Percentiles rank a stretch among this genome's conserved stretches.
These are phyloP conservation scores for Eucalyptus pumila DNA, from an alignment of 345 rosid genomes.

Conservation along the genomic window DNA sequence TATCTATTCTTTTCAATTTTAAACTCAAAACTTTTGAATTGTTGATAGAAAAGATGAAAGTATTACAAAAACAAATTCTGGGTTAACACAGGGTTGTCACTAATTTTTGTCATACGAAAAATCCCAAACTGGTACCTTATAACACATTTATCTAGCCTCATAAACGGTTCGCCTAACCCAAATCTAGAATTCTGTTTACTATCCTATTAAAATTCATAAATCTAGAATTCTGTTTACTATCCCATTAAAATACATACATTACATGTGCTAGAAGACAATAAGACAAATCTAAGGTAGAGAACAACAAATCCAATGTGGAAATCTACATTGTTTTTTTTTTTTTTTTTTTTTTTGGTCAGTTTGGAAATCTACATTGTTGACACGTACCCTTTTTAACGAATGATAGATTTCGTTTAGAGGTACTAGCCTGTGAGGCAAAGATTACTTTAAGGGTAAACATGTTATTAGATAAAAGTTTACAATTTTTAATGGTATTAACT, in stretches of 20 bases:
- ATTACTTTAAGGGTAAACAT: neutral
- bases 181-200: neutral
- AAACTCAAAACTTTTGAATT: neutral
- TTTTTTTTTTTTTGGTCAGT: no score
- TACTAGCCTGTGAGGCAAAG: neutral
- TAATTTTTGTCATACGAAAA: neutral
- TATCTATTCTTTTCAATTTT: neutral
- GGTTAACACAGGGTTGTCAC: neutral
- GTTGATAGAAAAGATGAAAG: neutral
- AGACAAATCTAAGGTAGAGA: neutral
- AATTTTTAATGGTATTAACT: neutral
- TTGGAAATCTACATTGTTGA: neutral
- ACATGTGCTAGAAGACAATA: fast-evolving
- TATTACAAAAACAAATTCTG: neutral
- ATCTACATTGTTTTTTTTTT: neutral
- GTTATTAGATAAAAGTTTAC: neutral
- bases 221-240: neutral
- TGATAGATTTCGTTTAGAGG: neutral
- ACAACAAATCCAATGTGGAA: neutral
- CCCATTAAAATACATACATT: neutral
- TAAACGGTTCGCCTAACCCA: neutral
- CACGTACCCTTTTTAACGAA: neutral
- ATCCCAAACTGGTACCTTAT: neutral
- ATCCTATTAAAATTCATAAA: neutral
- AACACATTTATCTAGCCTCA: neutral